These are phyloP conservation scores for Teunomyces atbi DNA, from an alignment of 805 yeast species.

Conservation along the genomic window DNA sequence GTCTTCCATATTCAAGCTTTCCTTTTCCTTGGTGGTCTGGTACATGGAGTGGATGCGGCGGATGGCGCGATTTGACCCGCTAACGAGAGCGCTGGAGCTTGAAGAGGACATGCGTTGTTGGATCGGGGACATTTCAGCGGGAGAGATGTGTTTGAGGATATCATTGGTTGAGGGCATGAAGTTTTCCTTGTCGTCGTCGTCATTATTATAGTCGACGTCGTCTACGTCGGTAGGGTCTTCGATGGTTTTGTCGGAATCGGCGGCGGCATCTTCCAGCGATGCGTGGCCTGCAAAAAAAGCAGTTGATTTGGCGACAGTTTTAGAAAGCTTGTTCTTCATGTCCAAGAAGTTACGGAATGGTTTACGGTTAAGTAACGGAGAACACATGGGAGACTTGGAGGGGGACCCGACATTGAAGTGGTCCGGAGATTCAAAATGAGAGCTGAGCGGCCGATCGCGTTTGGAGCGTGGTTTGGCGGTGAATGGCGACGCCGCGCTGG, in stretches of 20 bases:
- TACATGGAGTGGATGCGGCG: conserved; percentile 71
- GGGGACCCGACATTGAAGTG: background rate
- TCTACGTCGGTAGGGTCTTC: conserved; percentile 7
- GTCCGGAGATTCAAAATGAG: conserved; percentile 41
- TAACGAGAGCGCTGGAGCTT: background rate
- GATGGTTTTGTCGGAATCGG: conserved; percentile 1
- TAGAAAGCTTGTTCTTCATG: conserved; percentile 19
- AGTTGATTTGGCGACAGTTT: conserved; percentile 9
- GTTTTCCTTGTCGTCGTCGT: conserved; percentile 8
- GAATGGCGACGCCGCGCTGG: background rate
- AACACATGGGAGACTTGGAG: conserved; percentile 2
- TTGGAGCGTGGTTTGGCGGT: conserved; percentile 11
- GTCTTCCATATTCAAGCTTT: conserved; percentile 22
- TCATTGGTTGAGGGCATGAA: conserved; percentile 10
- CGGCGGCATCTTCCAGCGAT: conserved; percentile 4
- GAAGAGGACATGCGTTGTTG: background rate
- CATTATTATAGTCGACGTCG: conserved; percentile 11
- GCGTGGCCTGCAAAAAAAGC: conserved; percentile 1
- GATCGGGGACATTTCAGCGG: conserved; percentile 4
- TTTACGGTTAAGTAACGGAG: conserved; percentile 21
- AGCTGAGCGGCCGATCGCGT: conserved; percentile 31
- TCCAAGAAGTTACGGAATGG: conserved; percentile 26
- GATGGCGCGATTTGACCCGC: conserved; percentile 26
- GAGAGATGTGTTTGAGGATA: conserved; percentile 9
- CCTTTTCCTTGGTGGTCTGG: conserved; percentile 43